Evolutionary conservation across 768 basidiomycete species (phyloP).

Genomic region (Hortiboletus campestris): DNA sequence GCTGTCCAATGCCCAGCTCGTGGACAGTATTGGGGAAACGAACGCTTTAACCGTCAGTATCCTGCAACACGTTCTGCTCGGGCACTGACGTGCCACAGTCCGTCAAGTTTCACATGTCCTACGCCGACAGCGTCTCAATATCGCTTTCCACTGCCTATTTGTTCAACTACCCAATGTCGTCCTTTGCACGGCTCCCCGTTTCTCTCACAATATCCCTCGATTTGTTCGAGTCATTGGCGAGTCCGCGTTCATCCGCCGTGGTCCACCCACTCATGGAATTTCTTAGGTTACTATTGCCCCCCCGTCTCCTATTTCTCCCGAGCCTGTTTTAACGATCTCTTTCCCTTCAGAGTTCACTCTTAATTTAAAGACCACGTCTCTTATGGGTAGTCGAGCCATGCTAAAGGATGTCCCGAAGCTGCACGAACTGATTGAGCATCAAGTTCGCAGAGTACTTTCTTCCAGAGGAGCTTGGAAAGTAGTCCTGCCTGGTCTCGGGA

Average conservation of each 20-base stretch:
- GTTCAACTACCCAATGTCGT: constrained; percentile 82
- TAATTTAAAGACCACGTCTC: constrained; percentile 81
- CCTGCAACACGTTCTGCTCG: not conserved
- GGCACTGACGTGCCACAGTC: constrained; percentile 46
- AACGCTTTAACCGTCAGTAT: constrained; percentile 32
- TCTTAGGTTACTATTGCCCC: constrained; percentile 61
- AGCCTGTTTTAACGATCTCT: constrained; percentile 66
- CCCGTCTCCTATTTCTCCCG: constrained; percentile 49
- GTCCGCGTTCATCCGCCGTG: constrained; percentile 19
- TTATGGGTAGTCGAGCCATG: constrained; percentile 96
- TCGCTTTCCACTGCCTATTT: constrained; percentile 80
- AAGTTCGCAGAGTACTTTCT: constrained; percentile 67
- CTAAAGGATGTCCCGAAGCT: constrained; percentile 96
- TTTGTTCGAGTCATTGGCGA: constrained; percentile 65
- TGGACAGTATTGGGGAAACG: constrained; percentile 7
- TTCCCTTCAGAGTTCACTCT: constrained; percentile 87
- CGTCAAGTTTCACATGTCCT: constrained; percentile 80
- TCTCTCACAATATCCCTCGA: constrained; percentile 78
- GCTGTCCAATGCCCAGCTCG: constrained; percentile 66
- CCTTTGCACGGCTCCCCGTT: constrained; percentile 79
- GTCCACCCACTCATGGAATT: constrained; percentile 2
- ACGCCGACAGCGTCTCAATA: constrained; percentile 79
- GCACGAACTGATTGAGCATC: constrained; percentile 88
- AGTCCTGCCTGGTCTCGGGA: constrained; percentile 61
- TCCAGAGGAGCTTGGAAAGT: constrained; percentile 64